Conservation (phyloP, 495 filamentous ascomycete genomes). For the Margaritispora aquatica region DNA sequence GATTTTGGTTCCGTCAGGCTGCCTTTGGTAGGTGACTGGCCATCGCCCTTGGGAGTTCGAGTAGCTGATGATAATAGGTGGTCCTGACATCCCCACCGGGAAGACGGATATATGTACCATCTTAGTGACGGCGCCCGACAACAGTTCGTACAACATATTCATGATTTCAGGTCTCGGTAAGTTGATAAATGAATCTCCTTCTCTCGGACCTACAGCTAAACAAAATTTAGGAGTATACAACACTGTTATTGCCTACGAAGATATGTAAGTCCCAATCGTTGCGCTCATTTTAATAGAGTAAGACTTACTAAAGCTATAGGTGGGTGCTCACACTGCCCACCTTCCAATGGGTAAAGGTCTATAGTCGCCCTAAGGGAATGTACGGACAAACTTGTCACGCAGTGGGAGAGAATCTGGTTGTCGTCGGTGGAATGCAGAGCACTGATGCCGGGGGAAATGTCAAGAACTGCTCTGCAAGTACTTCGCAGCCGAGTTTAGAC, state of each 20-base stretch:
- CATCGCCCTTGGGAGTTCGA: no score
- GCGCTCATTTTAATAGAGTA: background rate
- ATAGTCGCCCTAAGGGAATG: conserved; percentile 3
- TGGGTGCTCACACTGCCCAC: conserved; percentile 8
- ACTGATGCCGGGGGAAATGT: background rate
- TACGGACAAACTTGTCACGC: conserved; percentile 10
- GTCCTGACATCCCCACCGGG: background rate
- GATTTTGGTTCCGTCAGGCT: conserved; percentile 1
- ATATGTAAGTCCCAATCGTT: background rate
- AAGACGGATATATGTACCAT: conserved; percentile 10
- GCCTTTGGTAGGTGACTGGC: no score
- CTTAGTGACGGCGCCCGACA: background rate
- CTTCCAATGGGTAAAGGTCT: conserved; percentile 7
- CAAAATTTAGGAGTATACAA: conserved; percentile 8
- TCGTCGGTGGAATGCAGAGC: conserved; percentile 7
- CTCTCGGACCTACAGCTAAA: no score
- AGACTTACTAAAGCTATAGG: background rate
- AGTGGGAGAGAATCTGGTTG: conserved; percentile 5
- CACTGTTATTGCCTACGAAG: conserved; percentile 7
- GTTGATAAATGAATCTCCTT: no score
- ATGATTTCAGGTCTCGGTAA: conserved; percentile 6
- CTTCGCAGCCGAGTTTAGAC: background rate
- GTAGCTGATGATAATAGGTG: no score
- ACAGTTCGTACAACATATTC: conserved; percentile 5
- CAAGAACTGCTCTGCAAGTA: conserved; percentile 1